Percentiles rank a stretch among this genome's conserved stretches.
phyloP scores from a whole-genome alignment of 305 asterid genomes.

The Solanum hybrid region DNA sequence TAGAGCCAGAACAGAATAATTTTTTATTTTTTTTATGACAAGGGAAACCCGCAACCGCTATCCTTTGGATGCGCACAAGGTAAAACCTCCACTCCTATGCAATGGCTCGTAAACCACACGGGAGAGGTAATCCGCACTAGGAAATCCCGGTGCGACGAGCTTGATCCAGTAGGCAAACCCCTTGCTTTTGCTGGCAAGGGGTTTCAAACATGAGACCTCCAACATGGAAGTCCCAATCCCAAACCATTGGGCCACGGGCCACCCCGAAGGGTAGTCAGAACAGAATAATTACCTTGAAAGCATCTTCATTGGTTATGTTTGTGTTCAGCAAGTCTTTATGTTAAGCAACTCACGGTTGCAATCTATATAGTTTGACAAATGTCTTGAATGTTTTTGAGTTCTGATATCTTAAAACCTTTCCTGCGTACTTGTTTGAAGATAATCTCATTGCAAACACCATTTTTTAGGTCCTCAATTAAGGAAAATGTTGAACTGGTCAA shows the following conservation, averaged over 20 bases:
- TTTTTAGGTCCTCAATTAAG: conserved; percentile 72
- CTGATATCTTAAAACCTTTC: not conserved
- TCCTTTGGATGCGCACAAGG: not conserved
- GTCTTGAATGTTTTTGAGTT: not conserved
- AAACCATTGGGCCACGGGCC: not conserved
- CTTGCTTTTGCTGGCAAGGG: not conserved
- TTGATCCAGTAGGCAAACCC: not conserved
- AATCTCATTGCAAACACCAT: conserved; percentile 12
- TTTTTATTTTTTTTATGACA: not conserved
- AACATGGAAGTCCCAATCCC: not conserved
- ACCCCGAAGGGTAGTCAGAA: not conserved
- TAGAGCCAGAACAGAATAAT: not conserved
- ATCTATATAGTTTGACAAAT: not conserved
- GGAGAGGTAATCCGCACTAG: not conserved
- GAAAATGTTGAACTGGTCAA: conserved; percentile 73
- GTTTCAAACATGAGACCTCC: not conserved
- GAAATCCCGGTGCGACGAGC: not conserved
- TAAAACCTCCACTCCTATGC: not conserved
- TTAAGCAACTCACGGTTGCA: not conserved
- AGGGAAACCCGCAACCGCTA: not conserved
- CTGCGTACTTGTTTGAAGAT: not conserved
- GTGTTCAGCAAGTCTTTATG: not conserved
- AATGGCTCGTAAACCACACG: not conserved
- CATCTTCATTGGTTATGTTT: not conserved
- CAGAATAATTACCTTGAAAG: not conserved